Percentiles rank a stretch among this genome's conserved stretches.
Evolutionary conservation across 345 rosid genomes (phyloP).

Genomic region (Lepidium didymum): DNA sequence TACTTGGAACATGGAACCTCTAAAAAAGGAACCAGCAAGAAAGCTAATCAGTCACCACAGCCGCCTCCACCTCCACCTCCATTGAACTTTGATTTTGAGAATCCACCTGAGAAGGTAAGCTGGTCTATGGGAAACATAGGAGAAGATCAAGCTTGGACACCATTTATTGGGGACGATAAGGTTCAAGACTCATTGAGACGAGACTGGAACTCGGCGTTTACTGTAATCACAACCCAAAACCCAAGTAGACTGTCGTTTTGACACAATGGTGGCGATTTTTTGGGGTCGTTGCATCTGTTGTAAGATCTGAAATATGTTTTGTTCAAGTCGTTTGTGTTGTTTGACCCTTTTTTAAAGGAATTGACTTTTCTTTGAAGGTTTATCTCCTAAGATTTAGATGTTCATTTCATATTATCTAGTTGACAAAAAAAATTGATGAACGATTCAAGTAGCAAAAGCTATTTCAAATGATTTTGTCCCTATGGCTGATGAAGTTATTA

Average conservation of each 20-base stretch:
- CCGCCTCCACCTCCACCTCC: slow-evolving; percentile 1
- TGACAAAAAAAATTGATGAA: too few species aligned
- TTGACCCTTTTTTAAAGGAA: too few species aligned
- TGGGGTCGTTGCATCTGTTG: neutral
- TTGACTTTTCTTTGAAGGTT: too few species aligned
- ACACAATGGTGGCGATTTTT: neutral
- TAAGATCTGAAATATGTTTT: neutral
- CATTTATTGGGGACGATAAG: slow-evolving; percentile 31
- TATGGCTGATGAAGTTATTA: too few species aligned
- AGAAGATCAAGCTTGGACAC: slow-evolving; percentile 40
- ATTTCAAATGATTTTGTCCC: too few species aligned
- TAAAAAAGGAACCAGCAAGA: slow-evolving; percentile 16
- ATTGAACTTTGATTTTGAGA: slow-evolving; percentile 40
- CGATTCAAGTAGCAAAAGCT: too few species aligned
- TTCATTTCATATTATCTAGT: too few species aligned
- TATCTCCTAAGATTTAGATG: too few species aligned
- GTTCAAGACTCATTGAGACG: slow-evolving; percentile 35
- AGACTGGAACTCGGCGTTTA: slow-evolving; percentile 48
- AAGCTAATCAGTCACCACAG: too few species aligned
- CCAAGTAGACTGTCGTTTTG: slow-evolving; percentile 11
- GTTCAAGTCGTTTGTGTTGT: too few species aligned
- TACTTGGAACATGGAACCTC: slow-evolving; percentile 29
- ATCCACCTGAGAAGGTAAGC: slow-evolving; percentile 45
- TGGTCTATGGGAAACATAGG: slow-evolving; percentile 40
- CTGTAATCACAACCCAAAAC: slow-evolving; percentile 21